Base-by-base conservation (phyloP, 805 yeast species). In the Candida nitratophila region DNA sequence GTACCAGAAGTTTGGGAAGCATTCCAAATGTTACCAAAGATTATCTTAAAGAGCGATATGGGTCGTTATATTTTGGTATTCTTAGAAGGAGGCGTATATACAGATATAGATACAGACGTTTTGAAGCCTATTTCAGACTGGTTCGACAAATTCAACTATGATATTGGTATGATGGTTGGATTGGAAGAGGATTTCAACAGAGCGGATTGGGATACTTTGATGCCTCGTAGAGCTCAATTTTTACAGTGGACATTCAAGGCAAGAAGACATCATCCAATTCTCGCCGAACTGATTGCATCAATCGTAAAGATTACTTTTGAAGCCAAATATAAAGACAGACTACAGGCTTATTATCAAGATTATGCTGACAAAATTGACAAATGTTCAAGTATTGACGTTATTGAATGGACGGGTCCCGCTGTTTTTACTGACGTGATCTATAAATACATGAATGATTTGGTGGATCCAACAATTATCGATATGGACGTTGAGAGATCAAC, bases 351-450 rank as follows among this genome's bases (percentile, higher is more conserved):
- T 31, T 30, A 29, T 15, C 65, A 44, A 4, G 40, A 50, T 36
- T 41, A 44, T 4, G 47, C 50, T n/a, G 52, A 56, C 2, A 60
- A 69, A 40, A 63, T 73, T 0, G 57, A 68, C 29, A 77, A 81
- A 9, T 79, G 80, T 47, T 69, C 73, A 15, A 88, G 87, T 15
- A 76, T 79, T 22, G 84, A 81, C 53, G 78, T 86, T 46, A 83
- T 86, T 86, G 77, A 84, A 55, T 86, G 95, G 95, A 86, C 96
- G 0, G 96, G 96, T 1, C 95, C 96, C 0, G 96, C 93, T 2
- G 75, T 86, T 22, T 90, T 87, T 79, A 87, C 96, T 0, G 96
- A 74, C 46, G 66, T 65, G 4, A 57, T 76, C 10, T 66, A 75
- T 61, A 55, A 55, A 5, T 74, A 73, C 54, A 57, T 76, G 52